Evolutionary conservation across 1,284 basidiomycete genomes (phyloP).

Genomic region (Ceratorhiza oryzae-sativae): DNA sequence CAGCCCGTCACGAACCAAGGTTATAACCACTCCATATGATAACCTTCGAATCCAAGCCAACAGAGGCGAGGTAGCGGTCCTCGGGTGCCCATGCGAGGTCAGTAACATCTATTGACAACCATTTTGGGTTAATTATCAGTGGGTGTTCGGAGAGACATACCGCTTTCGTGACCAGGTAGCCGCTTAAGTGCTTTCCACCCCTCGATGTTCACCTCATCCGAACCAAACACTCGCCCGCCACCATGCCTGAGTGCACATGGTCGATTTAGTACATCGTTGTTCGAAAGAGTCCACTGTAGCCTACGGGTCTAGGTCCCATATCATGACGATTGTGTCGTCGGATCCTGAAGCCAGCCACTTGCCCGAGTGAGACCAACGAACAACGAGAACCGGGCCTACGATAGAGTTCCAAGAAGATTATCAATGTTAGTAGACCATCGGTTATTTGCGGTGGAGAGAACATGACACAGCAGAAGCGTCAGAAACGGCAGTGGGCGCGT

Average conservation of each 20-base stretch:
- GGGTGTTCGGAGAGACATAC: slow-evolving; percentile 53
- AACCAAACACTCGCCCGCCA: slow-evolving; percentile 87
- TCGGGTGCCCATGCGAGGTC: slow-evolving; percentile 95
- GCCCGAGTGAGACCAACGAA: slow-evolving; percentile 96
- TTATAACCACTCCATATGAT: slow-evolving; percentile 93
- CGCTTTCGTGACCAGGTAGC: slow-evolving; percentile 91
- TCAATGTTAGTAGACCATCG: too few species aligned
- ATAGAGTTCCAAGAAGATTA: neutral
- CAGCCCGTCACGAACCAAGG: slow-evolving; percentile 64
- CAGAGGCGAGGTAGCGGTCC: slow-evolving; percentile 91
- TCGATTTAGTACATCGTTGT: neutral
- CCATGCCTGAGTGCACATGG: slow-evolving; percentile 63
- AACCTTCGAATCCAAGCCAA: slow-evolving; percentile 90
- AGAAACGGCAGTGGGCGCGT: neutral
- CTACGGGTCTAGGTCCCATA: slow-evolving; percentile 97
- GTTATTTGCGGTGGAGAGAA: too few species aligned
- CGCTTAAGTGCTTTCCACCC: slow-evolving; percentile 95
- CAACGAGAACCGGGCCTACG: slow-evolving; percentile 83
- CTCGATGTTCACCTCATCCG: slow-evolving; percentile 94
- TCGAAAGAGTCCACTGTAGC: slow-evolving; percentile 51
- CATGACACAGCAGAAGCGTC: too few species aligned
- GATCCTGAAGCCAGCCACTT: slow-evolving; percentile 95
- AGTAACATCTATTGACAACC: slow-evolving; percentile 80
- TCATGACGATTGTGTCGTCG: slow-evolving; percentile 93
- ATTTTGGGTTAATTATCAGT: neutral